Conservation (phyloP, 768 basidiomycete species). For the Tylopilus subfusipes region DNA sequence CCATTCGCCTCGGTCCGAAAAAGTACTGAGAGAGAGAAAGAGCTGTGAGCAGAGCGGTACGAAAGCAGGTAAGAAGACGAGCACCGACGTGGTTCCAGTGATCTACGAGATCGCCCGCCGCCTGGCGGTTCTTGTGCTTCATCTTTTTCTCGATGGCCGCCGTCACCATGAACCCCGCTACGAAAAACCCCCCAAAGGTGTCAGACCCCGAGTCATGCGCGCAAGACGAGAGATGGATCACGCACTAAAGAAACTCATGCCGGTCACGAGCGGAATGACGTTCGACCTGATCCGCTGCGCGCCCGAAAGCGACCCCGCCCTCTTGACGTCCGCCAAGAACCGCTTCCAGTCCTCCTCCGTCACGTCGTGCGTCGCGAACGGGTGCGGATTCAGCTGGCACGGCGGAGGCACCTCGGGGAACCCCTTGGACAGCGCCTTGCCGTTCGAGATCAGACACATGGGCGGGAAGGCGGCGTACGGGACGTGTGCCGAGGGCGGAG, state of each 20-base stretch:
- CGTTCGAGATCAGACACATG: constrained; percentile 30
- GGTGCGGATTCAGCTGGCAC: constrained; percentile 38
- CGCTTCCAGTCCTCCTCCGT: constrained; percentile 48
- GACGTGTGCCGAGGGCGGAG: constrained; percentile 2
- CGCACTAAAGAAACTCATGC: constrained; percentile 28
- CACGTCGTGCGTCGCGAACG: constrained; percentile 50
- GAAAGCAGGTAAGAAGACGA: not conserved
- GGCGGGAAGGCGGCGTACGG: constrained; percentile 25
- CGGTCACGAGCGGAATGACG: constrained; percentile 30
- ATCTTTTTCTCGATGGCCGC: constrained; percentile 17
- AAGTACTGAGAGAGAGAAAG: constrained; percentile 35
- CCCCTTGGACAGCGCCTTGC: constrained; percentile 34
- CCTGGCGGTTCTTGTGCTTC: constrained; percentile 36
- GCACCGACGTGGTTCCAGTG: constrained; percentile 48
- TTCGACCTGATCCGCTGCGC: constrained; percentile 34
- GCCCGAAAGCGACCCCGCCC: constrained; percentile 32
- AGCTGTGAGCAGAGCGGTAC: not conserved
- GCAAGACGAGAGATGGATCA: too few relatives aligned
- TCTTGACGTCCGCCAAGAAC: constrained; percentile 39
- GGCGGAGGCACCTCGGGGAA: constrained; percentile 45
- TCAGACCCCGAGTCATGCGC: too few relatives aligned
- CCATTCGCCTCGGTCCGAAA: constrained; percentile 44
- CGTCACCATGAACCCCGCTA: constrained; percentile 22
- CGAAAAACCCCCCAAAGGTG: too few relatives aligned
- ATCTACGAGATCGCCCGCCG: constrained; percentile 42